Percentiles rank a stretch among this genome's conserved stretches.
These are phyloP conservation scores for Camptophora hylomeconis DNA, from an alignment of 2,329 filamentous ascomycete species.

Conservation along the genomic window DNA sequence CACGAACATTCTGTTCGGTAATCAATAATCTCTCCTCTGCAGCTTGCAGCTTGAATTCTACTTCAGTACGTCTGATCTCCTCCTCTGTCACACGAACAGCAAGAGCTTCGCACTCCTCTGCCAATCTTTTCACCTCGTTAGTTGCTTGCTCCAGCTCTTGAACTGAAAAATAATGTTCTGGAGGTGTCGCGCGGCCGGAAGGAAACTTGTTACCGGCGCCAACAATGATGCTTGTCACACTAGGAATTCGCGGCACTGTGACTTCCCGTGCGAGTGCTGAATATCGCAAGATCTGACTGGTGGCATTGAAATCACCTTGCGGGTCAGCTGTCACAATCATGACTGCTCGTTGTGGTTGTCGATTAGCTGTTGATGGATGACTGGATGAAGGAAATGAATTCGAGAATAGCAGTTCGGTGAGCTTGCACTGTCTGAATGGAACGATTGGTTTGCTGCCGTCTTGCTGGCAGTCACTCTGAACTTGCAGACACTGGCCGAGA, in stretches of 20 bases:
- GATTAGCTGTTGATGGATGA: slow-evolving; percentile 32
- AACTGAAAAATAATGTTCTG: slow-evolving; percentile 34
- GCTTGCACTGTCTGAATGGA: slow-evolving; percentile 70
- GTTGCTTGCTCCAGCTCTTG: slow-evolving; percentile 73
- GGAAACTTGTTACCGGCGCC: slow-evolving; percentile 13
- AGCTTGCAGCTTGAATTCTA: slow-evolving; percentile 59
- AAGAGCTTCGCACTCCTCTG: slow-evolving; percentile 63
- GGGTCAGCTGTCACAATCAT: slow-evolving; percentile 97
- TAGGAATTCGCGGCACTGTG: slow-evolving; percentile 78
- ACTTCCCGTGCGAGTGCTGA: slow-evolving; percentile 86
- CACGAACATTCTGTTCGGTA: slow-evolving; percentile 71
- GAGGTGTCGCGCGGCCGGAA: slow-evolving; percentile 33
- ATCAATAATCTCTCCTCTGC: slow-evolving; percentile 53
- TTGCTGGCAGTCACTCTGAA: slow-evolving; percentile 65
- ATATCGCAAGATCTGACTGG: slow-evolving; percentile 89
- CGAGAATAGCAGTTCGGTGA: slow-evolving; percentile 76
- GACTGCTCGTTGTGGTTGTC: slow-evolving; percentile 69
- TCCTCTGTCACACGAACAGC: slow-evolving; percentile 58
- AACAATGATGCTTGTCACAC: slow-evolving; percentile 59
- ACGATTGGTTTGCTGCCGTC: slow-evolving; percentile 63
- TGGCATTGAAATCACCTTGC: slow-evolving; percentile 87
- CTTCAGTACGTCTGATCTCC: slow-evolving; percentile 53
- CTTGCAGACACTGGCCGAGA: slow-evolving; percentile 88
- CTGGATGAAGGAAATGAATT: slow-evolving; percentile 64
- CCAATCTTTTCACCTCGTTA: slow-evolving; percentile 66